Evolutionary conservation across 2,329 filamentous ascomycete species (phyloP).

Genomic region (Fusarium sp.): DNA sequence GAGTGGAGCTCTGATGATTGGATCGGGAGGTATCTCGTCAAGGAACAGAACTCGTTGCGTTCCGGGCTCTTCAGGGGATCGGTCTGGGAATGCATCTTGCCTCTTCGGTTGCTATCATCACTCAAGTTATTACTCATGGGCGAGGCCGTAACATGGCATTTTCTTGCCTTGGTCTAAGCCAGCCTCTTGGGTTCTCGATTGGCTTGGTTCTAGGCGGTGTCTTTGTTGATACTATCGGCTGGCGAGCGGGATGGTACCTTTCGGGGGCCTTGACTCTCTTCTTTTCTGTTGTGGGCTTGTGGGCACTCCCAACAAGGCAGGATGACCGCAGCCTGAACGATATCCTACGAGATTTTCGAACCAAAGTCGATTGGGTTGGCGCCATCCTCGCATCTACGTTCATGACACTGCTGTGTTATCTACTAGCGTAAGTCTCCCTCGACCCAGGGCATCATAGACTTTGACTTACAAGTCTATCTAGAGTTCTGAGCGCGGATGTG

Average conservation of each 20-base stretch:
- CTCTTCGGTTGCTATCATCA: conserved; percentile 49
- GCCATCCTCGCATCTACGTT: conserved; percentile 55
- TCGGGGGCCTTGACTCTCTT: not conserved
- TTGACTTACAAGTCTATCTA: not conserved
- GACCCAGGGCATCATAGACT: conserved; percentile 48
- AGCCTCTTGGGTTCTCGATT: conserved; percentile 40
- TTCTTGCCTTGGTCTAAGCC: conserved; percentile 56
- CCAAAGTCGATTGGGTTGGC: conserved; percentile 66
- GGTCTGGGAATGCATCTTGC: conserved; percentile 49
- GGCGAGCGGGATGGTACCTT: not conserved
- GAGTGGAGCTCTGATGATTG: conserved; percentile 45
- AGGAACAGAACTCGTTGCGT: conserved; percentile 48
- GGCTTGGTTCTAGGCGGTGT: not conserved
- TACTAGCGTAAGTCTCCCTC: conserved; percentile 58
- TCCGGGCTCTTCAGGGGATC: conserved; percentile 53
- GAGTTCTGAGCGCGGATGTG: not conserved
- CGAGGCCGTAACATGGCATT: conserved; percentile 54
- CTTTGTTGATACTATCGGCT: not conserved
- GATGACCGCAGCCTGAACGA: conserved; percentile 39
- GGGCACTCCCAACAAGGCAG: conserved; percentile 33
- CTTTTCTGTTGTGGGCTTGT: not conserved
- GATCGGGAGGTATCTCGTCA: conserved; percentile 42
- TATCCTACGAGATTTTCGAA: conserved; percentile 38
- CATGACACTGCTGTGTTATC: conserved; percentile 55
- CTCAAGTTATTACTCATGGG: conserved; percentile 45